Base-by-base conservation (phyloP, 1,284 basidiomycete species). In the Pterulicium gracile region DNA sequence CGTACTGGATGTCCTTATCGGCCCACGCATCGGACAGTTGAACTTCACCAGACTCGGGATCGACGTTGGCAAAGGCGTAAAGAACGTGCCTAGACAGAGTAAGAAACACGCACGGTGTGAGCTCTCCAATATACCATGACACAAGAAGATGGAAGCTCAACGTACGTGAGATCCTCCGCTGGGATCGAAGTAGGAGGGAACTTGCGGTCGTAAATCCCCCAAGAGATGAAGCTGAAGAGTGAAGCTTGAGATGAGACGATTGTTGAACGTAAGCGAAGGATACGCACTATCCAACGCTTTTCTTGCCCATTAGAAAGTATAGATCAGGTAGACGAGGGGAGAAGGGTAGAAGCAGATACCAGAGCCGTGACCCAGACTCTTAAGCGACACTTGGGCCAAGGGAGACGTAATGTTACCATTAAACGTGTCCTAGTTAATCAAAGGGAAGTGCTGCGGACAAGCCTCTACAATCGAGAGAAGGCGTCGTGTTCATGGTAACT, bases 171-270 rank as follows among this genome's bases (percentile, higher is more conserved):
- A 57, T 92, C 79, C 24, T 84, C 62, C 1, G 65, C 74, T 5
- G 92, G 93, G 48, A 97, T 92, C 45, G 78, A 60, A 10, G 81
- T 80, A 2, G 91, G 91, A 27, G 79, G 81, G 55, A 76, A 95
- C 64, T 93, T 92, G 54, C 91, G 79, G 34, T 79, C 92, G 61
- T 96, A 97, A 45, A 96, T 96, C n/a, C 89, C 92, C 93, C 93
- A 86, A 52, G 56, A 61, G 42, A 47, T 59, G 43, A 24, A 22
- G 12, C 45, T 47, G 36, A 22, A 23, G 44, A 15, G 45, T n/a
- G 27, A 36, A 20, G 22, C 13, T 34, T 34, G 36, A 19, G 24
- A 21, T 36, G 27, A 45, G 46, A 87, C 87, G 56, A 83, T 87
- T 51, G 20, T 32, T 22, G 35, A 46, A n/a, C 44, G 22, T 32